These are phyloP conservation scores for Alternaria incomplexa DNA, from an alignment of 2,329 filamentous ascomycete genomes.

Conservation along the genomic window DNA sequence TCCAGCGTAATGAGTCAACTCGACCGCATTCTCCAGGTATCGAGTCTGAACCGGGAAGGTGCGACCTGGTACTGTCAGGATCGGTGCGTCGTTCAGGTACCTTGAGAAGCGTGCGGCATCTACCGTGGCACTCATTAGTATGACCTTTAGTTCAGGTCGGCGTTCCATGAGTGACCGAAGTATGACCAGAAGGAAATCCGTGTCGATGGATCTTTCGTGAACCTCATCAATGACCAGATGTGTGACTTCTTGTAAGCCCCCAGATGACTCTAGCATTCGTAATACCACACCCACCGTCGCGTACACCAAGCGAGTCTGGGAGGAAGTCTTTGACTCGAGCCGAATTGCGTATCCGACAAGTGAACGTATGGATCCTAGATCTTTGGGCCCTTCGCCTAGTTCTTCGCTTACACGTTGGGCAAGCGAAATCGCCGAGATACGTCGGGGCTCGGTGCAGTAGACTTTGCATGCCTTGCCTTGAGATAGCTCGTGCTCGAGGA, in stretches of 20 bases:
- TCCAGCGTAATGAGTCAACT: conserved; percentile 75
- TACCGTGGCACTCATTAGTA: conserved; percentile 97
- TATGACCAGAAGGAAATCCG: conserved; percentile 92
- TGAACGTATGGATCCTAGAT: conserved; percentile 81
- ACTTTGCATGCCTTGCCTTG: conserved; percentile 85
- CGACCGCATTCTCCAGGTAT: conserved; percentile 91
- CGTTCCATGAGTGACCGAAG: conserved; percentile 79
- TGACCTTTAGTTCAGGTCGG: conserved; percentile 84
- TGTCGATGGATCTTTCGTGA: conserved; percentile 89
- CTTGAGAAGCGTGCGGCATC: conserved; percentile 89
- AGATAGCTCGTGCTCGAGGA: conserved; percentile 86
- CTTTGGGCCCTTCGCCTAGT: conserved; percentile 81
- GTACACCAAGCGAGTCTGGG: conserved; percentile 84
- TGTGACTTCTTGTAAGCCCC: conserved; percentile 86
- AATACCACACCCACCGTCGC: conserved; percentile 93
- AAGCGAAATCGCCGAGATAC: conserved; percentile 94
- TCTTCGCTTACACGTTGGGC: conserved; percentile 94
- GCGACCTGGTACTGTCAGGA: conserved; percentile 88
- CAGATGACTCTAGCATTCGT: conserved; percentile 91
- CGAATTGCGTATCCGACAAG: conserved; percentile 94
- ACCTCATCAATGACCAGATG: conserved; percentile 98
- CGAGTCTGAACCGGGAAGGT: conserved; percentile 90
- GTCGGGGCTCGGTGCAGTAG: conserved; percentile 91
- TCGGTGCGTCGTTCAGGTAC: conserved; percentile 83
- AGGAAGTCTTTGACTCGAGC: conserved; percentile 83